Percentiles rank a stretch among this genome's conserved stretches.
phyloP scores from a whole-genome alignment of 2,329 filamentous ascomycete genomes.

The Penicillium sp. region DNA sequence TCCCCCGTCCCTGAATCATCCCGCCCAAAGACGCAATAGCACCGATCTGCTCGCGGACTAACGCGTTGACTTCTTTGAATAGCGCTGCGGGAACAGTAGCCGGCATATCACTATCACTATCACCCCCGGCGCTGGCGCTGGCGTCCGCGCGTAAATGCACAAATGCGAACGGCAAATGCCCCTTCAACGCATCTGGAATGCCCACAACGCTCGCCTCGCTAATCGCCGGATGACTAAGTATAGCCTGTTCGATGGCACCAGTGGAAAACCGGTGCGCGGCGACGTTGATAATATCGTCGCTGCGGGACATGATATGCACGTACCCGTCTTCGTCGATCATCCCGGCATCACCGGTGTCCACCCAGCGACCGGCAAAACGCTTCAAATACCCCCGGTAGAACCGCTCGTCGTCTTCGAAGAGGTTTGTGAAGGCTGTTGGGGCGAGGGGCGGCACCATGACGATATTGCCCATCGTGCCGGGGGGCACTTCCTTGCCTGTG shows the following conservation, averaged over 20 bases:
- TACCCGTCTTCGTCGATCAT: slow-evolving; percentile 76
- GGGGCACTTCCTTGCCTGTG: slow-evolving; percentile 68
- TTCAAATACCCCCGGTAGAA: slow-evolving; percentile 86
- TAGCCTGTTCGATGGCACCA: slow-evolving; percentile 86
- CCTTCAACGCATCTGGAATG: slow-evolving; percentile 83
- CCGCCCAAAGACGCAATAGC: slow-evolving; percentile 84
- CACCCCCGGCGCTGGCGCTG: slow-evolving; percentile 29
- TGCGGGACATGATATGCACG: slow-evolving; percentile 63
- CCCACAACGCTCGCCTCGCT: slow-evolving; percentile 85
- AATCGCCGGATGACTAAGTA: slow-evolving; percentile 75
- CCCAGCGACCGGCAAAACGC: slow-evolving; percentile 77
- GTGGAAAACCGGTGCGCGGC: slow-evolving; percentile 89
- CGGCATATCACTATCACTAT: slow-evolving; percentile 46
- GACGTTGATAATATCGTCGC: slow-evolving; percentile 94
- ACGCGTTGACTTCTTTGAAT: slow-evolving; percentile 46
- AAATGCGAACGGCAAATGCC: slow-evolving; percentile 89
- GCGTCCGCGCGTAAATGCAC: slow-evolving; percentile 59
- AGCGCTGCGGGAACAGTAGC: slow-evolving; percentile 47
- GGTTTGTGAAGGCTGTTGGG: slow-evolving; percentile 79
- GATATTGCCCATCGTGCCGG: slow-evolving; percentile 85
- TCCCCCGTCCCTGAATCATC: slow-evolving; percentile 78
- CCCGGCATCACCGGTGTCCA: slow-evolving; percentile 90
- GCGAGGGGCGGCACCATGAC: slow-evolving; percentile 80
- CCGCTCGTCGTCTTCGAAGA: slow-evolving; percentile 83
- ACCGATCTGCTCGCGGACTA: slow-evolving; percentile 79